Evolutionary conservation across 192 early-diverging fungal species (phyloP), one percentile per base, ranked within the genome.

Genomic region (Dispira parvispora): DNA sequence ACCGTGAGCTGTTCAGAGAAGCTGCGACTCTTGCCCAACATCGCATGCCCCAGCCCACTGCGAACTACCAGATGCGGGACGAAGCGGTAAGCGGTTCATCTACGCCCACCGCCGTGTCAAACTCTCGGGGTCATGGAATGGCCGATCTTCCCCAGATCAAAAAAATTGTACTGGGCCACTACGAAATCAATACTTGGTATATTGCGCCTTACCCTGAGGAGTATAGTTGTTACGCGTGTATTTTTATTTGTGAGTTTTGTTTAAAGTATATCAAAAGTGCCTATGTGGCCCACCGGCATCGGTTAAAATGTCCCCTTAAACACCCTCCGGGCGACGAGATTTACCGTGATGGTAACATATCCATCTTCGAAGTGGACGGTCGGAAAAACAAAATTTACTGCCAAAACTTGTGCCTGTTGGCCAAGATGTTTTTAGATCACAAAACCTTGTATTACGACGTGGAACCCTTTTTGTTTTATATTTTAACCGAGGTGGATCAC

Each of bases 381-480:
- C 76, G 91, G 16, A 94, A 92, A 68, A 91, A 96, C 76, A 98
- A 96, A 74, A 77, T 95, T 18, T 98, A 97, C 64, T 96, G 96
- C 75, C 96, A 97, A 68, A 96, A 94, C 71, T 75, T 98, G 28
- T 98, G 96, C 63, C 78, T 98, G 13, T 69, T 98, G 26, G 88
- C 91, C 46, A 98, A 98, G 67, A 90, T 92, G 86, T 98, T 96
- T 70, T 70, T 98, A 18, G 94, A 96, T 76, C 90, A 92, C 68
- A 98, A 98, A 66, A 97, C 96, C 3, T 73, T 96, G 21, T 97
- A 94, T 68, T 98, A 96, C 67, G 96, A 97, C 63, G 84, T 95
- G 3, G 96, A 98, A 63, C 94, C 96, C 13, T 98, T 96, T 68
- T 73, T 97, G 38, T 98, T 98, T 64, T 98, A 98, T 65, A 76